Conservation (phyloP, 2,329 filamentous ascomycete genomes). For the Alternaria atra region DNA sequence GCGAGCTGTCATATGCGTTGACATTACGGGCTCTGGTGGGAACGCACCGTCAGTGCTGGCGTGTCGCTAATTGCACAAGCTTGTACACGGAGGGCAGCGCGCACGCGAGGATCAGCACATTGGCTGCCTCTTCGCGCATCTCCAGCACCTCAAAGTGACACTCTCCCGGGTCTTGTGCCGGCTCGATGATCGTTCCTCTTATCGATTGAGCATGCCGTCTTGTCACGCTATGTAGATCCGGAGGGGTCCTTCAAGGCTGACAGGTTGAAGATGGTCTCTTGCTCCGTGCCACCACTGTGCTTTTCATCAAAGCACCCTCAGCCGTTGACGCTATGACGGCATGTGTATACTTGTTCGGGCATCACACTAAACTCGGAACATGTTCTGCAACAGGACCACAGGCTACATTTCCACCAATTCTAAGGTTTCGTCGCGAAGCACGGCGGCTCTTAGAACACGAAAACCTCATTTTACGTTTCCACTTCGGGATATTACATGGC, state of each 20-base stretch:
- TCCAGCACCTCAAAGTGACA: slow-evolving; percentile 34
- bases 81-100: slow-evolving; percentile 28
- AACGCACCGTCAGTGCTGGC: slow-evolving; percentile 28
- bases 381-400: slow-evolving; percentile 26
- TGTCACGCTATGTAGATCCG: slow-evolving; percentile 47
- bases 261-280: slow-evolving; percentile 44
- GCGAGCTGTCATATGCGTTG: slow-evolving; percentile 27
- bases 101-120: slow-evolving; percentile 28
- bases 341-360: slow-evolving; percentile 42
- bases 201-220: slow-evolving; percentile 51
- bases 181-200: slow-evolving; percentile 42
- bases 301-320: slow-evolving; percentile 28
- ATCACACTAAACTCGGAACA: slow-evolving; percentile 32
- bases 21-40: slow-evolving; percentile 28
- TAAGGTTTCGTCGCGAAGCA: slow-evolving; percentile 50
- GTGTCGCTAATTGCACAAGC: slow-evolving; percentile 22
- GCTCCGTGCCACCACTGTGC: slow-evolving; percentile 39
- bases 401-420: slow-evolving; percentile 33
- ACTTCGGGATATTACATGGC: slow-evolving; percentile 42
- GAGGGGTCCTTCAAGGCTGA: slow-evolving; percentile 46
- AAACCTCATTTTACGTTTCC: slow-evolving; percentile 45
- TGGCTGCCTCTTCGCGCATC: slow-evolving; percentile 22
- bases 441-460: slow-evolving; percentile 43
- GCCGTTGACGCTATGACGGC: slow-evolving; percentile 37
- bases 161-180: slow-evolving; percentile 33